phyloP scores from a whole-genome alignment of 1,139 yeast species.

The Protomyces pachydermus region DNA sequence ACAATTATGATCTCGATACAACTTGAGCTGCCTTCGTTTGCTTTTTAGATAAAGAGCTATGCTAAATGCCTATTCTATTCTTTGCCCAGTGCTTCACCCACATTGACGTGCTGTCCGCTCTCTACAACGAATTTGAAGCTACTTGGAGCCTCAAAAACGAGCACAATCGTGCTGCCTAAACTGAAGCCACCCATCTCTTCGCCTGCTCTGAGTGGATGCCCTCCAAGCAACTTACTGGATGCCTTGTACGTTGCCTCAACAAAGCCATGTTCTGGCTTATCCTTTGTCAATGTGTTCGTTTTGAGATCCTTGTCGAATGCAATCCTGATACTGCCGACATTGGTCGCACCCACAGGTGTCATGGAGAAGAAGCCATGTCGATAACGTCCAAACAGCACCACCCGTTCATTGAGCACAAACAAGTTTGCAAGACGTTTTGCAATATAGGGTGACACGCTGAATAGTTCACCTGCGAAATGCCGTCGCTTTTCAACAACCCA shows the following conservation, averaged over 20 bases:
- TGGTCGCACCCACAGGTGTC: constrained; percentile 99
- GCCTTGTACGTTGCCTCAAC: constrained; percentile 89
- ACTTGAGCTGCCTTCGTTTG: not conserved
- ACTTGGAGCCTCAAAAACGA: constrained; percentile 90
- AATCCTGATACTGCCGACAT: constrained; percentile 89
- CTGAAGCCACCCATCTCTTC: constrained; percentile 97
- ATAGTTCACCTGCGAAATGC: constrained; percentile 92
- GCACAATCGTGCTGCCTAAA: constrained; percentile 90
- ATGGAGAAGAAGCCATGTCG: constrained; percentile 93
- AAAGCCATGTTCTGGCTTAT: constrained; percentile 53
- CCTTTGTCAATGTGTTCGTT: constrained; percentile 50
- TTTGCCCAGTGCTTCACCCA: constrained; percentile 48
- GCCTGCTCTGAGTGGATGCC: constrained; percentile 84
- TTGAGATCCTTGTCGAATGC: constrained; percentile 87
- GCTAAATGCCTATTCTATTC: not conserved
- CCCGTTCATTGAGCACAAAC: constrained; percentile 90
- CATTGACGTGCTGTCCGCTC: constrained; percentile 69
- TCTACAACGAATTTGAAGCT: constrained; percentile 65
- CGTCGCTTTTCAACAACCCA: constrained; percentile 95
- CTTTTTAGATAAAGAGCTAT: not conserved
- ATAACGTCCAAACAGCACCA: constrained; percentile 93
- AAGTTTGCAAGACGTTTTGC: constrained; percentile 80
- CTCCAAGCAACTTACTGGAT: constrained; percentile 75
- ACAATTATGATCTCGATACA: not conserved
- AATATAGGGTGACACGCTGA: constrained; percentile 94